Evolutionary conservation across 1,284 basidiomycete genomes (phyloP).

Genomic region (Leccinum ponderosum): DNA sequence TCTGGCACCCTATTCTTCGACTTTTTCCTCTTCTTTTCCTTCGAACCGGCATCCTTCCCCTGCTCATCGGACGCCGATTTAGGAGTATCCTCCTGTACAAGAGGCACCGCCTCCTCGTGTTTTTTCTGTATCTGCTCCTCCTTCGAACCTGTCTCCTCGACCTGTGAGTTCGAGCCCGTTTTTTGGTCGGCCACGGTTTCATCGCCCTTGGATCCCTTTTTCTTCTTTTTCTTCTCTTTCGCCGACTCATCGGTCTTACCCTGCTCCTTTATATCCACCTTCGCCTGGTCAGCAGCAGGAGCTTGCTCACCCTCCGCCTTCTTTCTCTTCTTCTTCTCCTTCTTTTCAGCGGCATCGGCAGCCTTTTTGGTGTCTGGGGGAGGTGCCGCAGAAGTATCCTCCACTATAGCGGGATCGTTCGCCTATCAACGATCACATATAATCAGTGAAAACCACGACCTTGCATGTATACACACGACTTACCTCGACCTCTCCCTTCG

Average conservation of each 20-base stretch:
- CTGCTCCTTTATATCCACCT: constrained; percentile 4
- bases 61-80: neutral
- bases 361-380: neutral
- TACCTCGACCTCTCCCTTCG: constrained; percentile 13
- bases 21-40: constrained; percentile 10
- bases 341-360: neutral
- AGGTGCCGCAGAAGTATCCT: neutral
- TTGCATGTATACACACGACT: constrained; percentile 7
- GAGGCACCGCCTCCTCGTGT: neutral
- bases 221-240: constrained; percentile 28
- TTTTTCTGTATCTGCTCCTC: constrained; percentile 15
- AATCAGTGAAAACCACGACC: constrained; percentile 9
- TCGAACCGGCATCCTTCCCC: constrained; percentile 14
- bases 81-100: neutral
- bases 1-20: constrained; percentile 7
- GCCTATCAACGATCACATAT: constrained; percentile 2
- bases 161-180: neutral
- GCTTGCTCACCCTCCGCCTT: neutral
- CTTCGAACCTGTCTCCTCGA: neutral
- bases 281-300: neutral
- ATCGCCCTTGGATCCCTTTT: constrained; percentile 17
- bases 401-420: neutral
- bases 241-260: constrained; percentile 19
- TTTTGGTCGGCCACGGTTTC: neutral
- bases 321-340: constrained; percentile 16